Conservation (phyloP, 2,329 filamentous ascomycete species). For the Onygenales sp. region DNA sequence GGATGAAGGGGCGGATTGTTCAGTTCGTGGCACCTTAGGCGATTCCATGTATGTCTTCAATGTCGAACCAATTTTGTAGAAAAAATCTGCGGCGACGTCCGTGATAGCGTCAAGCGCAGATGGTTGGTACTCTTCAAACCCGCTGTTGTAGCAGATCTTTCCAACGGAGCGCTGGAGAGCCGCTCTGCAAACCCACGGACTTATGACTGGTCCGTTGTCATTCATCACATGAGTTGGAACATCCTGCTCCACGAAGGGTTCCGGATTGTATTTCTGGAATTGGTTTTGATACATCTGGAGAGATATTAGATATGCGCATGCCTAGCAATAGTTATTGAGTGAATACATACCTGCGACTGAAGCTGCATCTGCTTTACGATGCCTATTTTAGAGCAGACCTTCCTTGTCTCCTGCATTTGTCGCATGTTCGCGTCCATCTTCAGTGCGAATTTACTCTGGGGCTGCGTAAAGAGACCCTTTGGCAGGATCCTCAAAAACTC, state of each 20-base stretch:
- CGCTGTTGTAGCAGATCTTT: conserved; percentile 91
- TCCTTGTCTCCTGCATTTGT: conserved; percentile 94
- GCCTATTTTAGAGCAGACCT: conserved; percentile 89
- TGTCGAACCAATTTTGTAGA: conserved; percentile 69
- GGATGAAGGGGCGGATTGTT: conserved; percentile 28
- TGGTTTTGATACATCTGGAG: conserved; percentile 90
- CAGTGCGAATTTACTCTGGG: conserved; percentile 61
- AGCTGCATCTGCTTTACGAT: conserved; percentile 99
- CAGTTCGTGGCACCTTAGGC: conserved; percentile 57
- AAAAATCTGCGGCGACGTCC: conserved; percentile 81
- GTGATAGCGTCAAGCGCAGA: conserved; percentile 86
- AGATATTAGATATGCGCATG: conserved; percentile 9
- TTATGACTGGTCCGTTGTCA: conserved; percentile 81
- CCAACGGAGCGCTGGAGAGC: conserved; percentile 84
- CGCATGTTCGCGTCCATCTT: conserved; percentile 85
- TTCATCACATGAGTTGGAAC: conserved; percentile 82
- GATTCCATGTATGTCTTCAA: conserved; percentile 76
- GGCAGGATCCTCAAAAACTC: conserved; percentile 74
- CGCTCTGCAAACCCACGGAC: conserved; percentile 68
- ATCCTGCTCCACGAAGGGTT: conserved; percentile 79
- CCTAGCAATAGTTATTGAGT: neutral
- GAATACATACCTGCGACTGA: conserved; percentile 67
- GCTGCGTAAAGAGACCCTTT: conserved; percentile 63
- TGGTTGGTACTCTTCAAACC: conserved; percentile 94
- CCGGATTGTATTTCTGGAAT: conserved; percentile 90